A percentile compares a stretch with the other conserved stretches of the same genome.
Evolutionary conservation across 2,329 filamentous ascomycete genomes (phyloP).

Genomic region (Fusarium sp.): DNA sequence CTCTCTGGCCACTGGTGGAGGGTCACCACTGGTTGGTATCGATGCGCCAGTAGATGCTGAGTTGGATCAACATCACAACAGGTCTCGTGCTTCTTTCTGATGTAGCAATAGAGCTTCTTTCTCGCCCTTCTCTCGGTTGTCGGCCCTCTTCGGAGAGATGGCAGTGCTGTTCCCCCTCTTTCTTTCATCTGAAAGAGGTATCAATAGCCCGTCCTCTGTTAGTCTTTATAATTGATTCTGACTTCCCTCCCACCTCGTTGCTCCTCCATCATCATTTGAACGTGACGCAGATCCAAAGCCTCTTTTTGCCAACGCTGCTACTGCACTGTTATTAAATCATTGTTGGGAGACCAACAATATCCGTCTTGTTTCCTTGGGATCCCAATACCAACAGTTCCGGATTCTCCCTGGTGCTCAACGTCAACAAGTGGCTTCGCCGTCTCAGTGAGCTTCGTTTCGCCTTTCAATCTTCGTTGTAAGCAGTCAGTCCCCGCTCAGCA

Average conservation of each 20-base stretch:
- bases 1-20: slow-evolving; percentile 47
- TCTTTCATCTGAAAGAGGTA: slow-evolving; percentile 30
- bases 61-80: slow-evolving; percentile 46
- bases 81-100: slow-evolving; percentile 39
- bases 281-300: slow-evolving; percentile 40
- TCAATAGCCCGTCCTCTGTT: slow-evolving; percentile 27
- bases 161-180: slow-evolving; percentile 20
- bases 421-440: slow-evolving; percentile 31
- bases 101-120: slow-evolving; percentile 26
- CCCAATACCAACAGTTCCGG: slow-evolving; percentile 17
- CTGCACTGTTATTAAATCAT: neutral
- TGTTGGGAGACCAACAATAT: slow-evolving; percentile 22
- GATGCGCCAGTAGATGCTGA: slow-evolving; percentile 31
- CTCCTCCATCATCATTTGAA: slow-evolving; percentile 23
- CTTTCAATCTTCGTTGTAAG: slow-evolving; percentile 34
- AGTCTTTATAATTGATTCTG: slow-evolving; percentile 34
- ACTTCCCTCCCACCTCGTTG: slow-evolving; percentile 35
- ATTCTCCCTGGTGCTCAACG: slow-evolving; percentile 29
- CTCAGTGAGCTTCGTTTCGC: slow-evolving; percentile 23
- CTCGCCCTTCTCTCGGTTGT: slow-evolving; percentile 38
- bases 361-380: slow-evolving; percentile 17
- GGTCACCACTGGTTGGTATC: slow-evolving; percentile 51
- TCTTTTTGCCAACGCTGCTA: slow-evolving; percentile 16
- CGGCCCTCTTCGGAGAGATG: slow-evolving; percentile 29
- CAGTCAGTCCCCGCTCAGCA: slow-evolving; percentile 13